phyloP scores from a whole-genome alignment of 108 stramenopile species.

The Cyclotella baltica region DNA sequence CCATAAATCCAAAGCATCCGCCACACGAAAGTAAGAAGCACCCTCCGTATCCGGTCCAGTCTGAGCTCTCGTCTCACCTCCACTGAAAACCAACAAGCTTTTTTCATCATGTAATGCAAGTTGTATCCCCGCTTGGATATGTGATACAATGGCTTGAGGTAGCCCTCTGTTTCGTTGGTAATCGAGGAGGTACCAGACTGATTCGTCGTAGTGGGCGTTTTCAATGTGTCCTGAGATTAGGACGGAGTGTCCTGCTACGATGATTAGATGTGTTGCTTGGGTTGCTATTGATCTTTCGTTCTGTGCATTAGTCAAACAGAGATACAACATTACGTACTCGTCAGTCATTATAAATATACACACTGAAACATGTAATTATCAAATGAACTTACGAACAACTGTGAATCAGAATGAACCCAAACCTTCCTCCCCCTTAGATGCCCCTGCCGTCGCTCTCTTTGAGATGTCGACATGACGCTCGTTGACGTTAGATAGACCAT shows the following conservation, averaged over 20 bases:
- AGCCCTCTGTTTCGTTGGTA: slow-evolving; percentile 91
- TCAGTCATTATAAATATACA: no score
- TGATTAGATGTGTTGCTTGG: slow-evolving; percentile 73
- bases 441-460: background rate
- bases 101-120: slow-evolving; percentile 74
- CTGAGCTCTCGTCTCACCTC: slow-evolving; percentile 91
- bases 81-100: slow-evolving; percentile 90
- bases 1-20: slow-evolving; percentile 87
- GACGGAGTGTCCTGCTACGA: slow-evolving; percentile 89
- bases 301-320: slow-evolving; percentile 38
- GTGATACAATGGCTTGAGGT: slow-evolving; percentile 89
- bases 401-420: slow-evolving; percentile 14
- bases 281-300: slow-evolving; percentile 51
- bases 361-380: background rate
- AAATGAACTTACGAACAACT: background rate
- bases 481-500: slow-evolving; percentile 5
- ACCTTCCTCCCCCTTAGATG: slow-evolving; percentile 6
- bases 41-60: slow-evolving; percentile 92
- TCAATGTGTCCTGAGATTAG: slow-evolving; percentile 67
- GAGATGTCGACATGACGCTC: background rate
- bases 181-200: slow-evolving; percentile 90
- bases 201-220: slow-evolving; percentile 77
- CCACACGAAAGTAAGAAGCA: slow-evolving; percentile 82
- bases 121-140: slow-evolving; percentile 88
- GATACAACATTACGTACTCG: no score